phyloP scores from a whole-genome alignment of 2,329 filamentous ascomycete genomes.

The Hypoxylon sp. region DNA sequence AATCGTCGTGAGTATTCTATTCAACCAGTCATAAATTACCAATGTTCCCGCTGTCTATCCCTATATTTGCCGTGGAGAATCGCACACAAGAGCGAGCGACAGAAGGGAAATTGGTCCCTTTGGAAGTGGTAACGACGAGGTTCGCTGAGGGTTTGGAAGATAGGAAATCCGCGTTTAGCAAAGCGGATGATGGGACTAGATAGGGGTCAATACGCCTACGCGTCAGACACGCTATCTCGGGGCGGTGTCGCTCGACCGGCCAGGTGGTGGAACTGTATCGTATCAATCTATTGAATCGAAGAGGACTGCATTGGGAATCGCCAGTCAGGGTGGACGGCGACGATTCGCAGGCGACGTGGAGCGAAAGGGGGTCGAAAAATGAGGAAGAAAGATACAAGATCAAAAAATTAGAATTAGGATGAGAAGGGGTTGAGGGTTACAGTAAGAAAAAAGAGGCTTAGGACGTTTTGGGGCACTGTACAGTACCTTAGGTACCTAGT shows the following conservation, averaged over 20 bases:
- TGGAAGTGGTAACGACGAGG: slow-evolving; percentile 6
- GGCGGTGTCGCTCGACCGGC: slow-evolving; percentile 29
- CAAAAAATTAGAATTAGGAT: slow-evolving; percentile 29
- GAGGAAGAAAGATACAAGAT: slow-evolving; percentile 24
- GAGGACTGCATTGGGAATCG: slow-evolving; percentile 32
- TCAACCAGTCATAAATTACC: slow-evolving; percentile 31
- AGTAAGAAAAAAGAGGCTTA: slow-evolving; percentile 23
- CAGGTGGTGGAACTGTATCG: slow-evolving; percentile 32
- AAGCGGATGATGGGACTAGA: background rate
- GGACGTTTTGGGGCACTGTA: slow-evolving; percentile 10
- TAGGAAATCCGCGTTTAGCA: slow-evolving; percentile 5
- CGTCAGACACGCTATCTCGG: slow-evolving; percentile 36
- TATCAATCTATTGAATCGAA: slow-evolving; percentile 35
- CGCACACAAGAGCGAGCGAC: slow-evolving; percentile 48
- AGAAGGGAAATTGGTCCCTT: slow-evolving; percentile 36
- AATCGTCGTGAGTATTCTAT: slow-evolving; percentile 36
- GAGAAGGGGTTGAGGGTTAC: slow-evolving; percentile 22
- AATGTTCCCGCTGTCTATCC: slow-evolving; percentile 34
- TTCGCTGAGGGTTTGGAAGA: slow-evolving; percentile 4
- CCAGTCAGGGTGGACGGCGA: slow-evolving; percentile 22
- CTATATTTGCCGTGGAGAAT: slow-evolving; percentile 30
- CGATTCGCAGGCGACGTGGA: slow-evolving; percentile 17
- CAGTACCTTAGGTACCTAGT: slow-evolving; percentile 11
- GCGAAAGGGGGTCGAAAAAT: slow-evolving; percentile 11
- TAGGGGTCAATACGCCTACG: slow-evolving; percentile 33